Base-by-base conservation (phyloP, 2,329 filamentous ascomycete species). In the Davidsoniella eucalypti region DNA sequence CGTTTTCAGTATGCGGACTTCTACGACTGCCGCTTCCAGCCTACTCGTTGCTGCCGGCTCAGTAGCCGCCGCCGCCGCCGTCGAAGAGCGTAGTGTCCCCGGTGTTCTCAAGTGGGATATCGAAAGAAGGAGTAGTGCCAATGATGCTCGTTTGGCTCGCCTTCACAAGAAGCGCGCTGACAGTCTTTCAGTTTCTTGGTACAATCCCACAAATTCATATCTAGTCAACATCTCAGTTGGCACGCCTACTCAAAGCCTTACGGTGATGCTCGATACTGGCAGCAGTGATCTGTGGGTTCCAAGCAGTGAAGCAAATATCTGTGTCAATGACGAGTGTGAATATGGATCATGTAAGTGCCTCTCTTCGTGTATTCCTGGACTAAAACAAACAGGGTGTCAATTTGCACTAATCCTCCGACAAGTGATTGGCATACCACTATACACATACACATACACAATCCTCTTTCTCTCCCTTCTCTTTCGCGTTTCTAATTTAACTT, bases 281-380 rank as follows among this genome's bases (percentile, higher is more conserved):
- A 80, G 75, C 57, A 79, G 75, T 54, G 78, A 82, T 62, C 70
- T 77, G 18, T 82, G 78, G 78, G 69, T 81, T 38, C 69, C 71
- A 12, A 61, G 62, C 41, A 60, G 57, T 52, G 45, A 50, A 4
- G 62, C 69, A 1, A 54, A 53, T 33, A 64, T 70, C 10, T 76
- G 72, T 58, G 52, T 61, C 14, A 53, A 56, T 6, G 54, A 53
- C 5, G 47, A 49, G 33, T 48, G 54, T 16, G 47, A 39, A 9
- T 54, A 53, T 6, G 65, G 65, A 7, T 72, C 70, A 53, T 58
- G 59, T 14, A 57, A 68, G 40, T 47, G 14, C 41, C 44, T 23
- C 10, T 12, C 21, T n/a, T 36, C 14, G 2, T 9, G 4, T 23
- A 5, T 23, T 23, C 4, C 21, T 23, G 4, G 21, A 23, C 29